A percentile compares a stretch with the other conserved stretches of the same genome.
Conservation (phyloP, 805 yeast species). For the Trichomonascus vanleenenianus region DNA sequence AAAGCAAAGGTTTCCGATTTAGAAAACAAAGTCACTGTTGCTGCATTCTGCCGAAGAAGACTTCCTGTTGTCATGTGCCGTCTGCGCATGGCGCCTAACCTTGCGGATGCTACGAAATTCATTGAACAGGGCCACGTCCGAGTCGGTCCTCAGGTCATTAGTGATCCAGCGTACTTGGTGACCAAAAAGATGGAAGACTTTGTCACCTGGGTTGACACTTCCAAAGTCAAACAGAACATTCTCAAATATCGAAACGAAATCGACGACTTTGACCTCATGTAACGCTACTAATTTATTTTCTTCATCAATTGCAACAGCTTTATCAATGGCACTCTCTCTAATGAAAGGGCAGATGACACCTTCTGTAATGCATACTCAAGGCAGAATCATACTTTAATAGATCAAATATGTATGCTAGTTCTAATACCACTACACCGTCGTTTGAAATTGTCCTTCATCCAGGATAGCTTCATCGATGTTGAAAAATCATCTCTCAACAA, state of each 20-base stretch:
- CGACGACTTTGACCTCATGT: slow-evolving; percentile 53
- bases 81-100: slow-evolving; percentile 84
- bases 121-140: slow-evolving; percentile 97
- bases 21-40: slow-evolving; percentile 86
- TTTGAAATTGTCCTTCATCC: no score
- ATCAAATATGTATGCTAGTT: not conserved
- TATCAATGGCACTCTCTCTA: not conserved
- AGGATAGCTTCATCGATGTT: no score
- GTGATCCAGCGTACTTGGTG: slow-evolving; percentile 91
- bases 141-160: slow-evolving; percentile 91
- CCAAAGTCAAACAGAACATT: slow-evolving; percentile 86
- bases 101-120: slow-evolving; percentile 81
- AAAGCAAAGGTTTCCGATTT: slow-evolving; percentile 78
- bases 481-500: no score
- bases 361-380: not conserved
- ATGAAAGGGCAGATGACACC: not conserved
- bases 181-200: slow-evolving; percentile 94
- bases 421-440: no score
- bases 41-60: slow-evolving; percentile 87
- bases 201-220: slow-evolving; percentile 94
- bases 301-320: not conserved
- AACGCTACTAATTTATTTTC: slow-evolving; percentile 4
- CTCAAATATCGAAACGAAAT: slow-evolving; percentile 71
- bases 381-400: not conserved
- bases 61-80: slow-evolving; percentile 93